Evolutionary conservation across 495 filamentous ascomycete genomes (phyloP), one percentile per base, ranked within the genome.

Genomic region (Rhypophila decipiens): DNA sequence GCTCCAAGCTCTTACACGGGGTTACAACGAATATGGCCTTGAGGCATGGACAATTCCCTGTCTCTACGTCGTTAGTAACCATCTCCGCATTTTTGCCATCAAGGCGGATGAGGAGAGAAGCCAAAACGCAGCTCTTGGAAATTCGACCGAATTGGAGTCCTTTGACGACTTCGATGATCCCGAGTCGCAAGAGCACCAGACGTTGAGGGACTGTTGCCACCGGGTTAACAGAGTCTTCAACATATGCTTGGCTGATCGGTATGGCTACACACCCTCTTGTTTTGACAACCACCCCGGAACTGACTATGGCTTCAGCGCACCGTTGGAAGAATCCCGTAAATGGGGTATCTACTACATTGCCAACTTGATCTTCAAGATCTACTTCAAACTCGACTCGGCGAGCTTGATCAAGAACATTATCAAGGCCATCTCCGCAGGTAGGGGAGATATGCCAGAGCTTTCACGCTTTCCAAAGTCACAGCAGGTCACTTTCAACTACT

Each of bases 401-500:
- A 76, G 76, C n/a, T 75, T 98, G 18, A 90, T 84, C 11, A 96
- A 95, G 63, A 96, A 95, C 56, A 79, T 96, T 42, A 70, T 97
- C 20, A 86, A 80, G 39, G 86, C 86, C 2, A 74, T 97, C 18
- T 74, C 80, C 40, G 91, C 88, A 5, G 79, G 81, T n/a, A 73
- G 75, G 15, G 71, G 71, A 9, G 94, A 98, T 55, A 83, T 96
- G 62, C 93, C 94, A 1, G 60, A 73, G 0, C 67, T 94, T 18
- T 70, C 78, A 2, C 66, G 68, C 5, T 96, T 91, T 60, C 93
- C 93, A 1, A 87, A 83, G 47, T 82, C 89, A 0, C 91, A 98
- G 51, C 83, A 86, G 38, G 90, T 96, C n/a, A 96, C 93, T 2
- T 97, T 94, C 69, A 86, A 90, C 57, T 98, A 96, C 66, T 96